Evolutionary conservation across 805 yeast species (phyloP), one percentile per base, ranked within the genome.

Genomic region (Hanseniaspora thailandica): DNA sequence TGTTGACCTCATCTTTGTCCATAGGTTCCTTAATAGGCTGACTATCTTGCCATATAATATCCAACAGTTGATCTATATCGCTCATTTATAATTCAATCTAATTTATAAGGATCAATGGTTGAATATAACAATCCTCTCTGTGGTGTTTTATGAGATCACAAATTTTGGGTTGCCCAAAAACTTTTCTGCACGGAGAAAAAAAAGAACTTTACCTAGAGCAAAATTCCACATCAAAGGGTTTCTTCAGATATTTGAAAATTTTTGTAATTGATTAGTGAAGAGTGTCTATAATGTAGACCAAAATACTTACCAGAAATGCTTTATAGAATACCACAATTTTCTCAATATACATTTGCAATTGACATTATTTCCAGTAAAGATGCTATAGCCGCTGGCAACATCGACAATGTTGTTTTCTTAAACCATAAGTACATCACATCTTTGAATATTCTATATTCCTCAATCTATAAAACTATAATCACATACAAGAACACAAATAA

Each of bases 361-460:
- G 61, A 74, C 62, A 61, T 66, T 3, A 65, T 72, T 33, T 78
- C 86, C 9, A 19, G 39, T 3, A 25, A 47, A 30, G 35, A 40
- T 10, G 43, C 45, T 15, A 76, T 76, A 61, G 78, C 84, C 57
- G 82, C 68, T 15, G 30, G 30, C 1, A 45, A 52, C n/a, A 9
- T 10, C 13, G 41, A 20, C 3, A 45, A 39, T 65, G 83, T 87
- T 7, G 79, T 85, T 61, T 71, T 86, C 47, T 80, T 81, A 62
- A 78, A 86, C 2, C 65, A 67, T 10, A 73, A 77, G 22, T 34
- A 31, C 7, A 63, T 86, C 2, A 65, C 80, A 1, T 79, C 86
- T 0, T 50, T 70, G 15, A 86, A 83, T 57, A 93, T 84, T 58
- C 58, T 86, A 12, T 68, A 71, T 51, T 71, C 81, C 45, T 80